Evolutionary conservation across 2,329 filamentous ascomycete species (phyloP), one percentile per base, ranked within the genome.

Genomic region (Diplodia seriata): DNA sequence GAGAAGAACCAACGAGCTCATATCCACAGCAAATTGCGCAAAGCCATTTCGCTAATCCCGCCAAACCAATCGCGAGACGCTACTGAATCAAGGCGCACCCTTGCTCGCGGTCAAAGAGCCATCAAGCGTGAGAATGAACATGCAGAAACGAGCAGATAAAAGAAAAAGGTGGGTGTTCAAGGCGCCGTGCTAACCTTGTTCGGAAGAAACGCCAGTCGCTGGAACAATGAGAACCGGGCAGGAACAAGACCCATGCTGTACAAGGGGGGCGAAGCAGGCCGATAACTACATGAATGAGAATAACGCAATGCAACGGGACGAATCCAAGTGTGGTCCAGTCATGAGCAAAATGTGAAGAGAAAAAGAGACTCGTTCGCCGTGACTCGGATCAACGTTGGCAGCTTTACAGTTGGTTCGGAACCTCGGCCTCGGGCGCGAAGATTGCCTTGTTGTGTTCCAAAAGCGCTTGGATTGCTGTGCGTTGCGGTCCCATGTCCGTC

Each of bases 401-500:
- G 14, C 33, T 54, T 59, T 59, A 67, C 43, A 67, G 5, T 40
- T 43, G 64, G 64, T 55, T 50, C 38, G 40, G 7, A 33, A 61
- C 56, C 50, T 68, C 57, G 11, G n/a, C 33, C 38, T 68, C 66
- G 23, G 66, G 57, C n/a, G 66, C 57, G 20, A 97, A 98, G 69
- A 97, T 91, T 72, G 86, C 87, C 74, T 92, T 87, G 77, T 91
- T 93, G 78, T 97, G 91, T 78, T 98, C 94, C 71, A 98, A 91
- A 76, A 99, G 85, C 74, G 95, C 97, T 81, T 97, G 94, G 72
- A 98, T 90, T 6, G 93, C 93, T 71, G 91, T 86, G 73, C 97
- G 97, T 85, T 98, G 97, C 73, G 90, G 87, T 77, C 95, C 91
- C 85, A 97, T 97, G 77, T 99, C 95, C 36, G 90, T 94, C 89